Evolutionary conservation across 495 filamentous ascomycete species (phyloP), one percentile per base, ranked within the genome.

Genomic region (Aspergillus kassunensis): DNA sequence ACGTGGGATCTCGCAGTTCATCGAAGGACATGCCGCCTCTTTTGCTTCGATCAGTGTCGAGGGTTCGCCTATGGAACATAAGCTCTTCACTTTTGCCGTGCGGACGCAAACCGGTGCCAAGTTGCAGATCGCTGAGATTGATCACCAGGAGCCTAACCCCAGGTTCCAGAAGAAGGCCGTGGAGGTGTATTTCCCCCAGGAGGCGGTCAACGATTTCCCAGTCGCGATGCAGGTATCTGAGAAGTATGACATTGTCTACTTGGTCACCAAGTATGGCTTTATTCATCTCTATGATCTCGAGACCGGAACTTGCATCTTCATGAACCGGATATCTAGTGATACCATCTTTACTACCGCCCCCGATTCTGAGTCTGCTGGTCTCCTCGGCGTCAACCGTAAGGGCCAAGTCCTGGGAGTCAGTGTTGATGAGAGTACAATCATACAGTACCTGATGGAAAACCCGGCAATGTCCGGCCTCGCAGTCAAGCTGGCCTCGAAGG

Each of bases 321-420:
- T 99, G 91, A 97, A 99, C 73, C 87, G 93, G 44, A 99, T 99
- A 62, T 99, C 93, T 18, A 95, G 90, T 73, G 93, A 99, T 64
- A 99, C 93, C 0, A 97, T 99, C 63, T 99, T 99, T 73, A 91
- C 91, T 13, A 96, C 91, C 11, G 84, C 90, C 5, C 72, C 84
- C 12, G 92, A 97, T 64, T 79, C 78, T n/a, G 85, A 91, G 1
- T 90, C 88, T 20, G 81, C 81, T 49, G 93, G 93, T 59, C 84
- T 97, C 53, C 79, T 96, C n/a, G 91, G 91, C 47, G 89, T 99
- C 51, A 99, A 99, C 68, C 82, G 95, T 49, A 96, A 96, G 73
- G 93, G 93, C 35, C 95, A 97, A 69, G 91, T 99, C 34, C 77
- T 99, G 59, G 85, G 91, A 40, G 92, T 97, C 49, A 89, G 84